Conservation (phyloP, 2,329 filamentous ascomycete species). For the Fusarium succisae region DNA sequence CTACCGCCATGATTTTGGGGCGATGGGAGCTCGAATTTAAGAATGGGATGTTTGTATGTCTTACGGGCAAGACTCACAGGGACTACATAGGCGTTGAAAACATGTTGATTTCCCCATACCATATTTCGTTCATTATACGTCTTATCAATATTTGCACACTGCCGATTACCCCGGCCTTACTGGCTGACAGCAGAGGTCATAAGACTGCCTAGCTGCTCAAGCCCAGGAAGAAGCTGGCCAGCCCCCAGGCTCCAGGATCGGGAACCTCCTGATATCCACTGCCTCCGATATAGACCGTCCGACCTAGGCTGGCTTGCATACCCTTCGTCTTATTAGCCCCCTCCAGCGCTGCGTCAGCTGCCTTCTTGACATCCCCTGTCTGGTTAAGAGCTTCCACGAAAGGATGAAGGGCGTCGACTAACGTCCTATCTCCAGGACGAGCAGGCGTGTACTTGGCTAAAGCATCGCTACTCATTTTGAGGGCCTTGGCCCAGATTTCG, state of each 20-base stretch:
- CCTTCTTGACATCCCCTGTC: slow-evolving; percentile 73
- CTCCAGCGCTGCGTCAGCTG: slow-evolving; percentile 77
- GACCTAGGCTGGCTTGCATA: slow-evolving; percentile 88
- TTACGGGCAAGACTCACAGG: slow-evolving; percentile 44
- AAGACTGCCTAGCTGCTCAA: slow-evolving; percentile 57
- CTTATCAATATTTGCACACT: slow-evolving; percentile 6
- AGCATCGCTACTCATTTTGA: slow-evolving; percentile 75
- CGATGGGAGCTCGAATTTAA: slow-evolving; percentile 36
- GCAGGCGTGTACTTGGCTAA: slow-evolving; percentile 89
- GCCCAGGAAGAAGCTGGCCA: slow-evolving; percentile 84
- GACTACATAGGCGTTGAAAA: slow-evolving; percentile 53
- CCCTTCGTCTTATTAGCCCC: slow-evolving; percentile 87
- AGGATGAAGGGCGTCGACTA: slow-evolving; percentile 89
- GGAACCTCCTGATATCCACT: slow-evolving; percentile 59
- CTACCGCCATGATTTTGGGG: slow-evolving; percentile 23
- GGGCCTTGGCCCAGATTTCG: slow-evolving; percentile 67
- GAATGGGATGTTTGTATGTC: slow-evolving; percentile 43
- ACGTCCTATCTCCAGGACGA: slow-evolving; percentile 85
- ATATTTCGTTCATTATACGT: slow-evolving; percentile 8
- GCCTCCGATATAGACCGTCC: slow-evolving; percentile 57
- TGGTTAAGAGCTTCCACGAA: slow-evolving; percentile 79
- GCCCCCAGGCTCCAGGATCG: slow-evolving; percentile 74
- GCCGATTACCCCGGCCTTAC: neutral
- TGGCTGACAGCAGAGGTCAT: neutral
- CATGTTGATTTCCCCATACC: slow-evolving; percentile 38